Evolutionary conservation across 495 filamentous ascomycete genomes (phyloP).

Genomic region (Xylaria castorea): DNA sequence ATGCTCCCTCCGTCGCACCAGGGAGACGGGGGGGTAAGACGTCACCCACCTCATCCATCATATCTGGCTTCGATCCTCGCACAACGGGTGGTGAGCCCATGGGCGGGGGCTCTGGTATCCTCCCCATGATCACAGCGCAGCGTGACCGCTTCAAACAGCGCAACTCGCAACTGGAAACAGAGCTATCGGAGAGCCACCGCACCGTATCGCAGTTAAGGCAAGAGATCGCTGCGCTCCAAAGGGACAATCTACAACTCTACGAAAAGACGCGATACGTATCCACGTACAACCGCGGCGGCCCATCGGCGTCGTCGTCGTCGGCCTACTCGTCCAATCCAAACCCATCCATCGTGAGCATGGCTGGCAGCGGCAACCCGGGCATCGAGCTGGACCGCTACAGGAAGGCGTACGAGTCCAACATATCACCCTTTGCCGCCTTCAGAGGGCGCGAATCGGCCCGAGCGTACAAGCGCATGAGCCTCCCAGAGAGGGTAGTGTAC

Average conservation of each 20-base stretch:
- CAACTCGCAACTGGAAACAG: slow-evolving; percentile 88
- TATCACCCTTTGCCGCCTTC: slow-evolving; percentile 95
- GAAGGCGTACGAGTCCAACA: slow-evolving; percentile 90
- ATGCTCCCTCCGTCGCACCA: slow-evolving; percentile 75
- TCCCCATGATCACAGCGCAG: slow-evolving; percentile 98
- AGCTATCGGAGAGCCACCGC: slow-evolving; percentile 81
- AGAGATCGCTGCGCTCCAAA: slow-evolving; percentile 90
- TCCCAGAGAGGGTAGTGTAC: slow-evolving; percentile 89
- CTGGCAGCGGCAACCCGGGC: slow-evolving; percentile 58
- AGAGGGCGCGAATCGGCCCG: slow-evolving; percentile 87
- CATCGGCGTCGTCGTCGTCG: slow-evolving; percentile 69
- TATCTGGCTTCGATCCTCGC: slow-evolving; percentile 88
- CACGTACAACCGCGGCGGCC: slow-evolving; percentile 76
- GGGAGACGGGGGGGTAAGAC: slow-evolving; percentile 66
- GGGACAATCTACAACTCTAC: slow-evolving; percentile 95
- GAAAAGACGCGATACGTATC: slow-evolving; percentile 98
- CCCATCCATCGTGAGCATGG: slow-evolving; percentile 67
- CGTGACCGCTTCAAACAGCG: slow-evolving; percentile 98
- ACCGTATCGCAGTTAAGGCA: slow-evolving; percentile 86
- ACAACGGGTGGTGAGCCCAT: slow-evolving; percentile 70
- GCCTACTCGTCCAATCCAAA: slow-evolving; percentile 76
- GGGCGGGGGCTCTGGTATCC: slow-evolving; percentile 85
- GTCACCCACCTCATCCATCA: slow-evolving; percentile 97
- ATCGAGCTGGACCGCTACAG: slow-evolving; percentile 85
- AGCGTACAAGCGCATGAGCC: slow-evolving; percentile 93